Conservation (phyloP, 805 yeast species). For the Wickerhamiella spandovensis region DNA sequence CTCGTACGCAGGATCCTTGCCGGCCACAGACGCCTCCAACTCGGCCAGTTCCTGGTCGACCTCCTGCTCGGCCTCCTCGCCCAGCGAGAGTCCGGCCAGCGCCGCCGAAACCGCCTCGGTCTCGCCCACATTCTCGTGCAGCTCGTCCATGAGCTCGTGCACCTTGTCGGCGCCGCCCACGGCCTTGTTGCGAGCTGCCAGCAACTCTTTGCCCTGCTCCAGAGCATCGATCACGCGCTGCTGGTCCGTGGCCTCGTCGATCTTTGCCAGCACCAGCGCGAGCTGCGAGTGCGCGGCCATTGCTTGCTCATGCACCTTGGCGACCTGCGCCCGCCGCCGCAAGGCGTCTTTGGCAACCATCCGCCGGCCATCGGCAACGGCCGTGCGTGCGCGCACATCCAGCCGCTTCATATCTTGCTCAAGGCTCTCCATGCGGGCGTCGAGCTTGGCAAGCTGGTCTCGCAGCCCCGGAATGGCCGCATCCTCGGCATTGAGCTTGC, state of each 20-base stretch:
- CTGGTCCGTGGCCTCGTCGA: slow-evolving; percentile 34
- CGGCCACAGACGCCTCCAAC: slow-evolving; percentile 21
- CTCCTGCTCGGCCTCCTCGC: slow-evolving; percentile 19
- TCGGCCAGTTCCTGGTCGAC: slow-evolving; percentile 30
- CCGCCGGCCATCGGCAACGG: not conserved
- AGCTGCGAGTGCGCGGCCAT: slow-evolving; percentile 27
- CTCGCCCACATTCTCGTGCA: slow-evolving; percentile 27
- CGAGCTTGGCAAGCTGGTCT: slow-evolving; percentile 4
- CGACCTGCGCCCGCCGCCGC: slow-evolving; percentile 16
- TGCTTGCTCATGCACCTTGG: slow-evolving; percentile 16
- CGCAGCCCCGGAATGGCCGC: slow-evolving; percentile 9
- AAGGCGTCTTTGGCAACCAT: slow-evolving; percentile 22
- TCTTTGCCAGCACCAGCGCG: slow-evolving; percentile 27
- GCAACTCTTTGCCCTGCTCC: slow-evolving; percentile 25
- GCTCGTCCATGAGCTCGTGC: slow-evolving; percentile 29
- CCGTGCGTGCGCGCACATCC: not conserved
- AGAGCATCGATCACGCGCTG: slow-evolving; percentile 28
- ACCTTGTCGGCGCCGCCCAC: slow-evolving; percentile 32
- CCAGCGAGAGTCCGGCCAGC: slow-evolving; percentile 21
- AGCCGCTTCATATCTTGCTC: not conserved
- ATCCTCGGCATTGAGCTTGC: slow-evolving; percentile 8
- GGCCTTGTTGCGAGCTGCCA: slow-evolving; percentile 28
- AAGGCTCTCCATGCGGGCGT: not conserved
- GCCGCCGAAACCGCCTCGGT: slow-evolving; percentile 29
- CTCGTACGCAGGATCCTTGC: not conserved